Conservation (phyloP, 1,139 yeast genomes). For the Geotrichum candidum region DNA sequence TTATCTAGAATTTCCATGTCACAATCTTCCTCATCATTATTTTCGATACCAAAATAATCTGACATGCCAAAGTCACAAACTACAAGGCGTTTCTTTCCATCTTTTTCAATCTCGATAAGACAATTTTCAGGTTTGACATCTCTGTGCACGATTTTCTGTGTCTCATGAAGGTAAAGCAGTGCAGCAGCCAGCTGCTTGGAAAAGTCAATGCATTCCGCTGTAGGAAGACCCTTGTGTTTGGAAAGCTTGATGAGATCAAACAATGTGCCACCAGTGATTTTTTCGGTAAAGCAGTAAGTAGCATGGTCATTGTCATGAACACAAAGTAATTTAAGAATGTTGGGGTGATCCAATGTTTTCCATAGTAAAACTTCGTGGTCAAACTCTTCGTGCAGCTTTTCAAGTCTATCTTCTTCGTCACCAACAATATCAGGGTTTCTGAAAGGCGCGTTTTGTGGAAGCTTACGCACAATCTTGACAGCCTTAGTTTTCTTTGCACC, state of each 20-base stretch:
- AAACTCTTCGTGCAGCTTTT: constrained; percentile 47
- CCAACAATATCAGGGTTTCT: constrained; percentile 11
- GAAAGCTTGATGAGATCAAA: constrained; percentile 63
- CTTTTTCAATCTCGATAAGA: constrained; percentile 43
- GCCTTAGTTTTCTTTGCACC: constrained; percentile 50
- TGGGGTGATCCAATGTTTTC: constrained; percentile 59
- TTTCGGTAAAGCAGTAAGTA: constrained; percentile 66
- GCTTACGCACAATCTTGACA: constrained; percentile 61
- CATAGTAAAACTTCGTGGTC: constrained; percentile 69
- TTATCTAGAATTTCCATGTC: constrained; percentile 2
- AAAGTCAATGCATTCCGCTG: constrained; percentile 34
- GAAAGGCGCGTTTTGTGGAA: constrained; percentile 7
- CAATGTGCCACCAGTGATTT: constrained; percentile 74
- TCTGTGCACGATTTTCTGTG: constrained; percentile 69
- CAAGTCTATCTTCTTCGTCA: constrained; percentile 8
- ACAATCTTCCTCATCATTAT: neutral
- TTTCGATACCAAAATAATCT: constrained; percentile 35
- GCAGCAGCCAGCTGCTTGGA: constrained; percentile 56
- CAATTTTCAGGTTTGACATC: constrained; percentile 87
- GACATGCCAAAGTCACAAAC: constrained; percentile 90
- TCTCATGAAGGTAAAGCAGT: constrained; percentile 62
- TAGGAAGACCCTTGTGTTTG: constrained; percentile 20
- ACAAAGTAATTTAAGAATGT: constrained; percentile 56
- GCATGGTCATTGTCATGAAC: constrained; percentile 56
- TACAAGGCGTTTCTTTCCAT: constrained; percentile 31